Percentiles rank a stretch among this genome's conserved stretches.
Evolutionary conservation across 495 filamentous ascomycete species (phyloP).

Genomic region (Neohortaea acidophila): DNA sequence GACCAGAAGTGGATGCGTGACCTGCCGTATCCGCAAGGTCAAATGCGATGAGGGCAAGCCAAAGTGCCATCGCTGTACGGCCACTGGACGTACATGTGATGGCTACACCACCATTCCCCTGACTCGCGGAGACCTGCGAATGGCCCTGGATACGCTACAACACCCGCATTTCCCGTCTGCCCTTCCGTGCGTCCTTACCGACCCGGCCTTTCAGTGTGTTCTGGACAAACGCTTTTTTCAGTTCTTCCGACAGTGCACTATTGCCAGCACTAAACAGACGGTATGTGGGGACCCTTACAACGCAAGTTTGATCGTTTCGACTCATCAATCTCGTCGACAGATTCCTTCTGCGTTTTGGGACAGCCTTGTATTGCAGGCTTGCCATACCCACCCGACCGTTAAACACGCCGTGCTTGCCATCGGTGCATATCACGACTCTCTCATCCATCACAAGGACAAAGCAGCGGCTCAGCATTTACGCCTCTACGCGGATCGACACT

Average conservation of each 20-base stretch:
- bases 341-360: conserved; percentile 47
- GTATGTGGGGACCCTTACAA: too few species aligned
- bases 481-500: conserved; percentile 2
- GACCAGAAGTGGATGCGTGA: conserved; percentile 13
- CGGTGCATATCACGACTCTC: conserved; percentile 38
- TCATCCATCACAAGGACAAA: neutral
- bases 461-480: neutral
- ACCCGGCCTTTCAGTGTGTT: conserved; percentile 22
- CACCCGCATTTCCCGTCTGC: neutral
- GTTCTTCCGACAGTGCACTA: conserved; percentile 23
- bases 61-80: conserved; percentile 39
- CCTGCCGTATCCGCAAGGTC: conserved; percentile 36
- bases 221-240: conserved; percentile 18
- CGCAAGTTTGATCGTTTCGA: too few species aligned
- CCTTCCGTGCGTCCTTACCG: conserved; percentile 3
- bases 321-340: conserved; percentile 35
- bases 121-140: conserved; percentile 10
- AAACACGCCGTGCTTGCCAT: conserved; percentile 45
- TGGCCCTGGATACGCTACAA: conserved; percentile 1
- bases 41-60: conserved; percentile 55
- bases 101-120: conserved; percentile 21
- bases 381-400: conserved; percentile 40
- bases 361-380: conserved; percentile 39
- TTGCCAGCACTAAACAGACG: conserved; percentile 34
- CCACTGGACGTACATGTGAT: conserved; percentile 36